phyloP scores from a whole-genome alignment of 768 basidiomycete genomes.

The Boletus coccyginus region DNA sequence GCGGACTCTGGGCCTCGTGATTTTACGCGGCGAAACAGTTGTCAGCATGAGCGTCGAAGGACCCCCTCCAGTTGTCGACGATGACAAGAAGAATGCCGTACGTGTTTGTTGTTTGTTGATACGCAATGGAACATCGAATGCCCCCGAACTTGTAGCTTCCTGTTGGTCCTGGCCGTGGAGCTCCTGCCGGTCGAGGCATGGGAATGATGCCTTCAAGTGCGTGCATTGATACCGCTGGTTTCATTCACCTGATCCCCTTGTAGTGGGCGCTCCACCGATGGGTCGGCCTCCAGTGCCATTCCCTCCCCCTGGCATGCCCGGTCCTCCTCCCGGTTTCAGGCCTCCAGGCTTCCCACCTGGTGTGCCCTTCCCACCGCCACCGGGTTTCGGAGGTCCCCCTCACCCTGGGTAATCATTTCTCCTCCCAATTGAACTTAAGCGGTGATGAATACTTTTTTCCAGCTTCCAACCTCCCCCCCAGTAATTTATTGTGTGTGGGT shows the following conservation, averaged over 20 bases:
- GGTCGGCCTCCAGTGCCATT: slow-evolving; percentile 67
- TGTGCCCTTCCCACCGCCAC: slow-evolving; percentile 77
- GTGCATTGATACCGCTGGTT: slow-evolving; percentile 31
- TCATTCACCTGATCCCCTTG: slow-evolving; percentile 10
- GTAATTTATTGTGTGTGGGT: slow-evolving; percentile 19
- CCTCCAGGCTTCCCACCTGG: slow-evolving; percentile 83
- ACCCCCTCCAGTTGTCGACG: slow-evolving; percentile 87
- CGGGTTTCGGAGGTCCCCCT: slow-evolving; percentile 78
- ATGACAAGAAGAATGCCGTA: slow-evolving; percentile 83
- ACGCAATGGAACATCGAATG: slow-evolving; percentile 15
- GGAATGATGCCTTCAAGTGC: slow-evolving; percentile 87
- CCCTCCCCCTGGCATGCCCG: slow-evolving; percentile 75
- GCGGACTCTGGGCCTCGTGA: slow-evolving; percentile 92
- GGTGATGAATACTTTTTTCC: slow-evolving; percentile 3
- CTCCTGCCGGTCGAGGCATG: slow-evolving; percentile 97
- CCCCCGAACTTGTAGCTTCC: slow-evolving; percentile 53
- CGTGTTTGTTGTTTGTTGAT: slow-evolving; percentile 28
- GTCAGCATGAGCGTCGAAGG: slow-evolving; percentile 95
- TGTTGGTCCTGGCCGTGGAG: slow-evolving; percentile 88
- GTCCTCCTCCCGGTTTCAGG: slow-evolving; percentile 81
- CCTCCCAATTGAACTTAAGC: not conserved
- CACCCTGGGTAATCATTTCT: slow-evolving; percentile 70
- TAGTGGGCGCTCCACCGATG: slow-evolving; percentile 60
- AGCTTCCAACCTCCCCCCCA: slow-evolving; percentile 53
- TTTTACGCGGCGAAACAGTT: slow-evolving; percentile 93